These are phyloP conservation scores for Chiua sp. DNA, from an alignment of 1,284 basidiomycete species.

Conservation along the genomic window DNA sequence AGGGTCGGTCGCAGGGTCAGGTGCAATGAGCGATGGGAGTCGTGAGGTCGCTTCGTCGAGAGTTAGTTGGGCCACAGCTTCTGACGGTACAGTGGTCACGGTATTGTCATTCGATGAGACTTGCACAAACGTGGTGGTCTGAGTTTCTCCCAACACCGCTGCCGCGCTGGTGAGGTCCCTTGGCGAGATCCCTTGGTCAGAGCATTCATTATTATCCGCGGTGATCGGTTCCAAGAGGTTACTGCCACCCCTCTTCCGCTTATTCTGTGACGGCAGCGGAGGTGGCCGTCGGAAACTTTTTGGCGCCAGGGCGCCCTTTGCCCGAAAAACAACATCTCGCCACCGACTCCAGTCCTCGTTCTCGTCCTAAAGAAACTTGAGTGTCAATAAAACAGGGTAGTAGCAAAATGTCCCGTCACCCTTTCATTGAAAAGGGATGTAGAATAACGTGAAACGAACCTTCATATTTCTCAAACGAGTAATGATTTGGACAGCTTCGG, in stretches of 20 bases:
- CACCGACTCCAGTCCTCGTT: conserved; percentile 92
- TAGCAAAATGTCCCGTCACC: not conserved
- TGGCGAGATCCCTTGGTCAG: not conserved
- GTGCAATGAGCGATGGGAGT: conserved; percentile 21
- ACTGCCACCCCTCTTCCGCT: conserved; percentile 56
- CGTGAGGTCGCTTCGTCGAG: conserved; percentile 28
- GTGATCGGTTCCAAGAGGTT: conserved; percentile 30
- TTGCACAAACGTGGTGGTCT: not conserved
- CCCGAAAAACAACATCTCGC: conserved; percentile 83
- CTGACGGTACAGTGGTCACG: not conserved
- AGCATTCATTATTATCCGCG: not conserved
- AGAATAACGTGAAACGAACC: conserved; percentile 42
- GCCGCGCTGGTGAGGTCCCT: not conserved
- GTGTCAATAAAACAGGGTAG: not conserved
- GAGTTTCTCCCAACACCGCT: not conserved
- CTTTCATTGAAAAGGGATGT: not conserved
- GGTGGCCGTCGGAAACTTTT: conserved; percentile 48
- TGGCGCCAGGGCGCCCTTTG: conserved; percentile 65
- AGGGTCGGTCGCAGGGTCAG: conserved; percentile 33
- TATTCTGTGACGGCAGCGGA: conserved; percentile 62
- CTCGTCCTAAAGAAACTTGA: conserved; percentile 65
- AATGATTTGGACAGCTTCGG: conserved; percentile 86
- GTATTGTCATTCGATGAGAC: not conserved
- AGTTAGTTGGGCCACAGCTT: conserved; percentile 15
- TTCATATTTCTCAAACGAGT: conserved; percentile 87